Base-by-base conservation (phyloP, 805 yeast genomes). In the Wickerhamiella domercqiae region DNA sequence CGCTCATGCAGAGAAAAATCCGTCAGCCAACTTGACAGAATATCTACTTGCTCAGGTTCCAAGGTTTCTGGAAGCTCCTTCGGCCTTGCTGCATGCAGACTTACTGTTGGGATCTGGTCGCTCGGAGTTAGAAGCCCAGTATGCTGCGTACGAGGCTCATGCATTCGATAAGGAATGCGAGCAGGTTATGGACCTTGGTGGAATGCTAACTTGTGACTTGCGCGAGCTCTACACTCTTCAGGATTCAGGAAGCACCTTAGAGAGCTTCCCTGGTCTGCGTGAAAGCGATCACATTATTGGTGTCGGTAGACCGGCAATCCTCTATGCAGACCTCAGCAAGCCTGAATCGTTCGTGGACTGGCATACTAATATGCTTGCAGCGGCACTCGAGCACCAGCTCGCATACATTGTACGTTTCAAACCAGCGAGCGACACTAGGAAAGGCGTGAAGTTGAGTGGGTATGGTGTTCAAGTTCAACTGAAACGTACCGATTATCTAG, bases 151-250 rank as follows among this genome's bases (percentile, higher is more conserved):
- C 48, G 53, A 44, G 38, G 42, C 52, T 41, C 38, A 61, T 56
- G 46, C 32, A 41, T 15, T 51, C 18, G n/a, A 66, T 53, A 56
- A 66, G 57, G 24, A 58, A 2, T 53, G 62, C 4, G 49, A 47
- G 4, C 62, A 71, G 1, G 75, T 80, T 68, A 53, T 74, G 5
- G 50, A 60, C 39, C 64, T 64, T 44, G 72, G 75, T 40, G 69
- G 69, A 35, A 62, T 63, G 19, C 53, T 66, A 2, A 77, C 75
- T 50, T 75, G 84, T 48, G 70, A 76, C 7, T 61, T 75, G 2
- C 80, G 72, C 39, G 93, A 78, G 40, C 67, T 83, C 1, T 90
- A 71, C 54, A 93, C 95, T 2, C 62, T 90, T 39, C 76, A 78
- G 53, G 59, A 13, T 32, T 59, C 3, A 62, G 35, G 19, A 1